Evolutionary conservation across 2,329 filamentous ascomycete species (phyloP).

Genomic region (Alternaria consortialis): DNA sequence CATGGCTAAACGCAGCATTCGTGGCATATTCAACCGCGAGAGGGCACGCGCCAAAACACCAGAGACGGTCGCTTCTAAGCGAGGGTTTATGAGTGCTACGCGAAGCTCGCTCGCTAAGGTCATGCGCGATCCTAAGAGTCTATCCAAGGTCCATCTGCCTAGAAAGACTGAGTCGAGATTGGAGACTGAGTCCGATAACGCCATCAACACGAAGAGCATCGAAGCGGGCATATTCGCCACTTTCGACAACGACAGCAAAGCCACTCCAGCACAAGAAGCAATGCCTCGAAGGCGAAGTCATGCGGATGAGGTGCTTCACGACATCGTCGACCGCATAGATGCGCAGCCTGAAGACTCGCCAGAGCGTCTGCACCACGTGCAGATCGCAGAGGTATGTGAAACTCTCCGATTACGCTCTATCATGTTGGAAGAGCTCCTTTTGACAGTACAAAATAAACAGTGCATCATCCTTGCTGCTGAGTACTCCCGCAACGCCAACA

Average conservation of each 20-base stretch:
- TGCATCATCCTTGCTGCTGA: constrained; percentile 31
- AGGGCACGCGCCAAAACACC: constrained; percentile 6
- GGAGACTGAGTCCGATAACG: neutral
- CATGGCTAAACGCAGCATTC: constrained; percentile 37
- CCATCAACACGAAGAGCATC: neutral
- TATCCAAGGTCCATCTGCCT: constrained; percentile 23
- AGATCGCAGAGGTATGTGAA: constrained; percentile 39
- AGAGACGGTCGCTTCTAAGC: constrained; percentile 19
- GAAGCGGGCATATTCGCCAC: neutral
- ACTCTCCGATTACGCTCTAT: constrained; percentile 2
- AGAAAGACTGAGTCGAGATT: constrained; percentile 8
- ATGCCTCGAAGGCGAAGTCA: neutral
- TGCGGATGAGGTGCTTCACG: constrained; percentile 15
- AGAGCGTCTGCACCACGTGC: constrained; percentile 28
- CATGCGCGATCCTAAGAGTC: constrained; percentile 28
- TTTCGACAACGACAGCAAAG: neutral
- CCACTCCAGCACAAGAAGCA: neutral
- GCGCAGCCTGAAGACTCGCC: constrained; percentile 16
- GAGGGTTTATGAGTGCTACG: constrained; percentile 24
- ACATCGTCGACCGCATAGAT: constrained; percentile 24
- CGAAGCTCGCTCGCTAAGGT: constrained; percentile 30
- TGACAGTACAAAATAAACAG: constrained; percentile 29
- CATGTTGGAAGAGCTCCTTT: constrained; percentile 13
- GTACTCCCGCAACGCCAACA: constrained; percentile 27
- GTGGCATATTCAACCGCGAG: constrained; percentile 34